Percentiles rank a stretch among this genome's conserved stretches.
Conservation (phyloP, 139 green algal genomes). For the Closterium sp. region DNA sequence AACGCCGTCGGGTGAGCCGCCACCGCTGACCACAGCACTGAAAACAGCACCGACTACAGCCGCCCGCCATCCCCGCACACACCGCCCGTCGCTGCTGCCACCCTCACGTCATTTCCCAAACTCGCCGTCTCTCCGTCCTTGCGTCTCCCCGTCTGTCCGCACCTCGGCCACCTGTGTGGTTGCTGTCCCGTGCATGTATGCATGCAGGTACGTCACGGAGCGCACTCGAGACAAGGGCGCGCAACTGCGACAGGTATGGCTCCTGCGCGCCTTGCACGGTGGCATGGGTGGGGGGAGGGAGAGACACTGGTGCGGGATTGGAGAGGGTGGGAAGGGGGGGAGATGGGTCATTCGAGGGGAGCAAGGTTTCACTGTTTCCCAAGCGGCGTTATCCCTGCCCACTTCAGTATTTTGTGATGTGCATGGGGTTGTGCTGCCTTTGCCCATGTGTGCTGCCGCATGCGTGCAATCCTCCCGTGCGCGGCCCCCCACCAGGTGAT, state of each 20-base stretch:
- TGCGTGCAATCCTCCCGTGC: neutral
- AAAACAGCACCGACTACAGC: no score
- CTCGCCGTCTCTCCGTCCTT: no score
- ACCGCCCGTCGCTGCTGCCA: no score
- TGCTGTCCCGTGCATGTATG: no score
- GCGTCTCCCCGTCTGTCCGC: neutral
- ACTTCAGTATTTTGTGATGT: no score
- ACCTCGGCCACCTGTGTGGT: neutral
- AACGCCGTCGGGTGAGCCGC: conserved; percentile 60
- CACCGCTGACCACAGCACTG: no score
- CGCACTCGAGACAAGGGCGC: neutral
- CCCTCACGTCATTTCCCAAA: neutral
- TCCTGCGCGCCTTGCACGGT: no score
- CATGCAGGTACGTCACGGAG: neutral
- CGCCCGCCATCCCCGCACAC: neutral
- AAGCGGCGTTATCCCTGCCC: no score
- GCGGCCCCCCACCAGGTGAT: conserved; percentile 58
- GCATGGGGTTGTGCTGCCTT: no score
- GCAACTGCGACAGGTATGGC: neutral
- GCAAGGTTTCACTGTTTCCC: no score
- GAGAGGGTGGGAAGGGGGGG: conserved; percentile 45
- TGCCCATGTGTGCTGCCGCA: no score
- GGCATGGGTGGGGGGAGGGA: conserved; percentile 46
- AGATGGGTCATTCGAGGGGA: conserved; percentile 28
- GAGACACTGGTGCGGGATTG: no score